Conservation (phyloP, 129 eudicot species). For the Logfia minima region DNA sequence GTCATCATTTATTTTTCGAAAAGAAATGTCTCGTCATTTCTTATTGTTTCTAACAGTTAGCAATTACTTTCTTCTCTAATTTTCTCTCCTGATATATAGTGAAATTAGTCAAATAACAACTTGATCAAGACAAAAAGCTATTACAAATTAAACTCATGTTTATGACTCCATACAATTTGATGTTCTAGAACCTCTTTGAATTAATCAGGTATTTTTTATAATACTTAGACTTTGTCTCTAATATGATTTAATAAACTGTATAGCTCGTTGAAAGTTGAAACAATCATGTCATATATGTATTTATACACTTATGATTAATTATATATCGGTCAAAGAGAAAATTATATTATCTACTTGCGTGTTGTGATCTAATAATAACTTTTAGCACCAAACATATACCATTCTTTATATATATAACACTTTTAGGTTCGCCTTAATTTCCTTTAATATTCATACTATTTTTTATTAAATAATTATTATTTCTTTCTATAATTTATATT, state of each 20-base stretch:
- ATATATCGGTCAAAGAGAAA: not conserved
- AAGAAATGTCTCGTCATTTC: too few relatives aligned
- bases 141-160: not conserved
- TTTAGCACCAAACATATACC: too few relatives aligned
- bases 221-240: not conserved
- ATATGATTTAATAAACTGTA: not conserved
- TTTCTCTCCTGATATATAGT: too few relatives aligned
- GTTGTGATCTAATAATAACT: not conserved
- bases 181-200: not conserved
- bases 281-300: not conserved
- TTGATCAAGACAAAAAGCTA: not conserved
- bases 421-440: too few relatives aligned
- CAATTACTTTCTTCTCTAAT: not conserved
- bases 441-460: too few relatives aligned
- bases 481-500: not conserved
- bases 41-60: not conserved
- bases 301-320: not conserved
- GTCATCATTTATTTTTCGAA: too few relatives aligned
- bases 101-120: too few relatives aligned
- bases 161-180: not conserved
- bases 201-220: not conserved
- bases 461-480: too few relatives aligned
- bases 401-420: too few relatives aligned
- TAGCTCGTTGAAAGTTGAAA: conserved; percentile 3
- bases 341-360: not conserved